These are phyloP conservation scores for Hamamelis virginiana DNA, from an alignment of 164 flowering plant species.

Conservation along the genomic window DNA sequence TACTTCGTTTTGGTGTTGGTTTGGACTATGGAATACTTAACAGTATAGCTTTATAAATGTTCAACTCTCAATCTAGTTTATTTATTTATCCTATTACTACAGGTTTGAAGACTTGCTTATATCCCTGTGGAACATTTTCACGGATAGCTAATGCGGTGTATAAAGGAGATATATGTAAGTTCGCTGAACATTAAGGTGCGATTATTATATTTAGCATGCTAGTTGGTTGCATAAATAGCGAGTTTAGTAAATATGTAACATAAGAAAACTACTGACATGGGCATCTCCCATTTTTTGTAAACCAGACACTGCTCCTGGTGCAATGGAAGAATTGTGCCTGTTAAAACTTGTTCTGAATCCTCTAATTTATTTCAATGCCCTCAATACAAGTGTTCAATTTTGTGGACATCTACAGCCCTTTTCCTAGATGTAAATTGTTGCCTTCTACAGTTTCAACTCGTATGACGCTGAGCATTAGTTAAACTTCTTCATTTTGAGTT, in stretches of 20 bases:
- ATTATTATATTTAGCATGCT: background rate
- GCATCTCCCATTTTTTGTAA: background rate
- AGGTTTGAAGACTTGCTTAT: slow-evolving; percentile 45
- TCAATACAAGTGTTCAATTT: background rate
- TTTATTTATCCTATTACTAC: slow-evolving; percentile 1
- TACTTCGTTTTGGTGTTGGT: background rate
- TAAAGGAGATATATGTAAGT: slow-evolving; percentile 39
- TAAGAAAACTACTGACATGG: background rate
- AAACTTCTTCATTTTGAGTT: background rate
- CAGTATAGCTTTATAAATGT: background rate
- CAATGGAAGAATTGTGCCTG: background rate
- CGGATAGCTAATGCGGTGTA: slow-evolving; percentile 35
- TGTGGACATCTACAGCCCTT: background rate
- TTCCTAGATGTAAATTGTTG: background rate
- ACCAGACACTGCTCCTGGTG: too few species aligned
- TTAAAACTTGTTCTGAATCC: background rate
- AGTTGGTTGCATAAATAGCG: background rate
- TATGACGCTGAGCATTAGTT: background rate
- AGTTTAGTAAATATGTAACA: background rate
- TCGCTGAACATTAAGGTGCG: background rate
- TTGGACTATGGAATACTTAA: background rate
- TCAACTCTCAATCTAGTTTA: too few species aligned
- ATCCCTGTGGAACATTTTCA: slow-evolving; percentile 49
- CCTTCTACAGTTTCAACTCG: background rate
- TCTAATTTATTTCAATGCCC: background rate